Evolutionary conservation across 805 yeast genomes (phyloP).

Genomic region (Brettanomyces anomalus): DNA sequence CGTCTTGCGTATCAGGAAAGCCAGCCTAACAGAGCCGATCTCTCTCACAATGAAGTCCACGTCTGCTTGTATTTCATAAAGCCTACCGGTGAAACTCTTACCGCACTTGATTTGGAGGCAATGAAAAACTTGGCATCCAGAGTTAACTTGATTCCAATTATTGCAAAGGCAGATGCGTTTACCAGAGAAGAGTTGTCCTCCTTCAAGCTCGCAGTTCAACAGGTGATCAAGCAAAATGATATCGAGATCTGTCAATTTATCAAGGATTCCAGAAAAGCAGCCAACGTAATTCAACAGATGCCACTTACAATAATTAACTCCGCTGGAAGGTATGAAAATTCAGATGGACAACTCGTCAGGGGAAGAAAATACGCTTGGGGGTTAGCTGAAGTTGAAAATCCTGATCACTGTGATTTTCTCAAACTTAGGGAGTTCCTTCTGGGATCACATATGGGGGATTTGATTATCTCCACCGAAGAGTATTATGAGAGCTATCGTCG

Average conservation of each 20-base stretch:
- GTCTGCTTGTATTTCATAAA: constrained; percentile 76
- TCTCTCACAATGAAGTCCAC: constrained; percentile 65
- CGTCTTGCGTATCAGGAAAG: constrained; percentile 64
- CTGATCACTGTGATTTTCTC: constrained; percentile 66
- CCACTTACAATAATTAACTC: constrained; percentile 71
- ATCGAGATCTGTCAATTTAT: constrained; percentile 51
- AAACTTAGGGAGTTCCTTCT: constrained; percentile 57
- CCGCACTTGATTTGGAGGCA: constrained; percentile 60
- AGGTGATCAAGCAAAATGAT: constrained; percentile 40
- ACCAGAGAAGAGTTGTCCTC: constrained; percentile 44
- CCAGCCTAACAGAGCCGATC: constrained; percentile 51
- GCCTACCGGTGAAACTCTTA: constrained; percentile 55
- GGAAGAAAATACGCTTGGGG: constrained; percentile 88
- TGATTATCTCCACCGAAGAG: constrained; percentile 67
- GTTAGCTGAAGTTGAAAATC: constrained; percentile 71
- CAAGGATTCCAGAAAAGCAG: constrained; percentile 26
- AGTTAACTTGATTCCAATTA: constrained; percentile 75
- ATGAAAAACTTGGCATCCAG: constrained; percentile 63
- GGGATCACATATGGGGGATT: constrained; percentile 66
- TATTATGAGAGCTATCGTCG: constrained; percentile 65
- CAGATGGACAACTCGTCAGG: constrained; percentile 42
- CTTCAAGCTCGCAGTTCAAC: constrained; percentile 46
- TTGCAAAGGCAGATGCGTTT: constrained; percentile 73
- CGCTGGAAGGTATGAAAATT: constrained; percentile 34
- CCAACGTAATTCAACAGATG: constrained; percentile 31